Percentiles rank a stretch among this genome's conserved stretches.
Evolutionary conservation across 768 basidiomycete species (phyloP).

Genomic region (Suillus variegatus): DNA sequence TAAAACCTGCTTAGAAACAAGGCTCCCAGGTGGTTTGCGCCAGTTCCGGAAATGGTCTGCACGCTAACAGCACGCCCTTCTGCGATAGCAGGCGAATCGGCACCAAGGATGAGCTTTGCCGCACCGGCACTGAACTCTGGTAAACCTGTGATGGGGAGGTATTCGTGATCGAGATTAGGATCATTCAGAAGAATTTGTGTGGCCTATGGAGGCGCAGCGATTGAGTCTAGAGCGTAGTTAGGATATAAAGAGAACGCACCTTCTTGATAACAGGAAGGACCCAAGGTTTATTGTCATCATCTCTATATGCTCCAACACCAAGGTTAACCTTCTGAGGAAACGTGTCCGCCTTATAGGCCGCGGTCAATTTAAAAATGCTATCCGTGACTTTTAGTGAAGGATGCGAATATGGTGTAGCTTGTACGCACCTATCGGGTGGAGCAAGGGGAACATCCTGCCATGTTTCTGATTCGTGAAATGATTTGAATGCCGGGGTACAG

Average conservation of each 20-base stretch:
- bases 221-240: constrained; percentile 7
- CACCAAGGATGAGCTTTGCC: constrained; percentile 78
- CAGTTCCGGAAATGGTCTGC: constrained; percentile 95
- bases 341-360: constrained; percentile 82
- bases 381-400: constrained; percentile 13
- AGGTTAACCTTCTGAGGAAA: constrained; percentile 83
- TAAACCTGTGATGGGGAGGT: constrained; percentile 88
- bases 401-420: background rate
- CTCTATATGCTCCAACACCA: constrained; percentile 92
- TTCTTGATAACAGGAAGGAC: constrained; percentile 90
- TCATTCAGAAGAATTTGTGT: constrained; percentile 69
- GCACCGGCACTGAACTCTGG: constrained; percentile 81
- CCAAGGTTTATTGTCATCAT: constrained; percentile 87
- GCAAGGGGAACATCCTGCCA: constrained; percentile 82
- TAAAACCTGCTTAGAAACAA: constrained; percentile 87
- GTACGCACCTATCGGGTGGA: constrained; percentile 75
- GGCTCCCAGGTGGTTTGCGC: constrained; percentile 91
- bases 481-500: background rate
- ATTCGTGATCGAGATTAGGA: constrained; percentile 85
- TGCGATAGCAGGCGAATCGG: constrained; percentile 66
- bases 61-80: constrained; percentile 76
- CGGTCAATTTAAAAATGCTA: constrained; percentile 90
- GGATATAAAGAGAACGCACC: constrained; percentile 40
- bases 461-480: constrained; percentile 47
- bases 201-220: constrained; percentile 48